A percentile compares a stretch with the other conserved stretches of the same genome.
These are phyloP conservation scores for Xylaria sp. DNA, from an alignment of 2,329 filamentous ascomycete species.

Conservation along the genomic window DNA sequence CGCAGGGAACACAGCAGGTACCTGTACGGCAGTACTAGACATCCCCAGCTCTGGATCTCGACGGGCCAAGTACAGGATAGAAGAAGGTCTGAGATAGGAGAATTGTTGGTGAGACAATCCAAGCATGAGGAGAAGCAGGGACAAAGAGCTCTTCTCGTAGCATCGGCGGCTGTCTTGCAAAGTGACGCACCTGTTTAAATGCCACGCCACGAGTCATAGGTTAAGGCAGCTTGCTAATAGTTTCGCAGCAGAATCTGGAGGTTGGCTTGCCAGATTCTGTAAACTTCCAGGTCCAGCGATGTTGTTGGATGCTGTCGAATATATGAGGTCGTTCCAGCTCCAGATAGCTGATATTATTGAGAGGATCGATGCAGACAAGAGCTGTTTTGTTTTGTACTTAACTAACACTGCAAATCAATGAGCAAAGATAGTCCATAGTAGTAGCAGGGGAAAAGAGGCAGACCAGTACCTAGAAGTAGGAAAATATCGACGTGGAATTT, in stretches of 20 bases:
- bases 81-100: neutral
- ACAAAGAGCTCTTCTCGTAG: neutral
- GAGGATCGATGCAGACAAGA: neutral
- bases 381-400: neutral
- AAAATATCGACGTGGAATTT: neutral
- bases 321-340: neutral
- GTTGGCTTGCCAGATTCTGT: neutral
- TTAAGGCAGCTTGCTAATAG: neutral
- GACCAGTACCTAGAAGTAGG: neutral
- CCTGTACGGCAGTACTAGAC: neutral
- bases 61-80: neutral
- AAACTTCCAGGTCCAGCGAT: neutral
- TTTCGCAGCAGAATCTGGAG: neutral
- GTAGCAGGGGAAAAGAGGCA: neutral
- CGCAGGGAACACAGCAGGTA: neutral
- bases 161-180: neutral
- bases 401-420: too few species aligned
- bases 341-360: neutral
- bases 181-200: constrained; percentile 4
- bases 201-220: neutral
- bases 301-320: neutral
- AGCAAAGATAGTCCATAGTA: too few species aligned
- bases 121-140: neutral
- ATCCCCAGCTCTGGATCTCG: neutral
- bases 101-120: neutral